phyloP scores from a whole-genome alignment of 352 stramenopile genomes.

The Lagenidium sp. region DNA sequence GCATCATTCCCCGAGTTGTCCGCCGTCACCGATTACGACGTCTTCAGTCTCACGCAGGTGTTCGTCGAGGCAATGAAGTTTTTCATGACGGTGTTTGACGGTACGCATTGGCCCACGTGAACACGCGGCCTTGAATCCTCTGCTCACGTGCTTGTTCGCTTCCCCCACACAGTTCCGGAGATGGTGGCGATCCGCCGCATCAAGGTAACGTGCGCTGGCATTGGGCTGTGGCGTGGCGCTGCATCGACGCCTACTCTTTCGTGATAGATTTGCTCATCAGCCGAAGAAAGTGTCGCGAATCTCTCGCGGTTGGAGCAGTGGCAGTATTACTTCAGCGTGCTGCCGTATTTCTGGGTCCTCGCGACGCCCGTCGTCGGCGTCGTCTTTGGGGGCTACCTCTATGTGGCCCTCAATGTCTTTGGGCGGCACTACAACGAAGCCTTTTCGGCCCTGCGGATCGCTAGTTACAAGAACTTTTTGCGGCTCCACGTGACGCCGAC shows the following conservation, averaged over 20 bases:
- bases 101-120: constrained; percentile 17
- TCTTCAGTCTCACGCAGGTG: constrained; percentile 45
- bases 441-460: constrained; percentile 80
- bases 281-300: constrained; percentile 27
- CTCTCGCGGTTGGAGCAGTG: constrained; percentile 68
- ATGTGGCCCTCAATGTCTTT: constrained; percentile 80
- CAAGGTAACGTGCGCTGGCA: too few relatives aligned
- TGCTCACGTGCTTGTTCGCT: constrained; percentile 2
- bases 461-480: constrained; percentile 88
- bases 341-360: constrained; percentile 85
- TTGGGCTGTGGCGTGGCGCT: too few relatives aligned
- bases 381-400: constrained; percentile 81
- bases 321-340: constrained; percentile 77
- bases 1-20: constrained; percentile 67
- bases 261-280: constrained; percentile 45
- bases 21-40: constrained; percentile 48
- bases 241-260: not conserved
- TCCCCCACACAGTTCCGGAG: constrained; percentile 45
- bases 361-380: constrained; percentile 68
- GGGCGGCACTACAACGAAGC: constrained; percentile 86
- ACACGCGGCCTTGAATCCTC: not conserved
- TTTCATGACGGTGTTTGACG: constrained; percentile 82
- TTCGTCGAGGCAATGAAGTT: constrained; percentile 65
- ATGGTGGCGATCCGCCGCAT: constrained; percentile 72
- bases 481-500: constrained; percentile 67